Evolutionary conservation across 163 green algal species (phyloP), one percentile per base, ranked within the genome.

Genomic region (Chloroidium sp.): DNA sequence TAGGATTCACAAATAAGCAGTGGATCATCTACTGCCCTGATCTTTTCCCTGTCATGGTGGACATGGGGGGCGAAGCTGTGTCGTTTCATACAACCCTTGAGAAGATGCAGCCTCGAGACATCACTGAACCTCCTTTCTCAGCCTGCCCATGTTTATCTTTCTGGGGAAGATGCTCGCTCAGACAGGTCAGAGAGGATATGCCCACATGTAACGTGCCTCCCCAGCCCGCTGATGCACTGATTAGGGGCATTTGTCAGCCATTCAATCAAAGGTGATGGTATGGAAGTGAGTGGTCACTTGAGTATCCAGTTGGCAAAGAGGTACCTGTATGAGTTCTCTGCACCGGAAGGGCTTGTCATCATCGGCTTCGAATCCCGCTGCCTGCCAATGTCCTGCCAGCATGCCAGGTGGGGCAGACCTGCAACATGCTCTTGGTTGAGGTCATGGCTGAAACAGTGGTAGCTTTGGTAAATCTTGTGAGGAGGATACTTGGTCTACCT

Each of bases 341-440:
- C 76, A 79, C 0, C 82, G 84, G 59, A 69, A 57, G 1, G 60
- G 77, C 59, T 61, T 69, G 2, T 4, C 62, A 6, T 72, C 36
- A 36, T 36, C 36, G 36, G 36, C 60, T 62, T 84, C 67, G 78
- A 95, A 92, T 74, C 82, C 86, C 0, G 89, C 90, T 2, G 85
- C 90, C 81, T 95, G 90, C 92, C 93, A 97, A 3, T 93, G 87
- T 1, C 84, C 91, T 13, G 84, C 88, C n/a, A 96, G 84, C 4
- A 86, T 89, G 60, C 92, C 92, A 68, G 91, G 91, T 6, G 88
- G 81, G 60, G 86, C 87, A 62, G 80, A 74, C 69, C 84, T 88
- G 81, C 80, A 58, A 74, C 59, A 78, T 77, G 36, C 36, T 36
- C 36, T 36, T 36, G 36, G 36, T 36, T 36, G 36, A 36, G 36